Base-by-base conservation (phyloP, 495 filamentous ascomycete species). In the Viridothelium virens region DNA sequence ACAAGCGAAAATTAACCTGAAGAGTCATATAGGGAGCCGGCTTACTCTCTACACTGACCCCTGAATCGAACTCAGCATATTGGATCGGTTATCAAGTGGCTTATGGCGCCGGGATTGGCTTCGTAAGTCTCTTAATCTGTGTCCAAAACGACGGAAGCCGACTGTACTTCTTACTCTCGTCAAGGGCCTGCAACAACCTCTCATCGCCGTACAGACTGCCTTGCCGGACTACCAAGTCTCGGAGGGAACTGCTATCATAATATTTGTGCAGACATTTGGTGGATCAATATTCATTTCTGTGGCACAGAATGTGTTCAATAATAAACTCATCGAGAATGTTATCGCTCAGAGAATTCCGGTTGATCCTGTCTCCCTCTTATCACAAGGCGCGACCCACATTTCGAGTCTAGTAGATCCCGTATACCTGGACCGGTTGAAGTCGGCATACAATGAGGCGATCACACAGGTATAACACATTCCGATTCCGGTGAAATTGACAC, bases 31-130 rank as follows among this genome's bases (percentile, higher is more conserved):
- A 86, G 11, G 91, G 89, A 31, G 84, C 82, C 2, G 91, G 91
- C 0, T 79, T 96, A 6, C 72, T 93, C 3, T 83, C 81, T 1
- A 93, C 86, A 0, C 85, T 88, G 31, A 70, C 81, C n/a, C 74
- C 81, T 0, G 76, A 86, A 70, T 86, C 85, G 0, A 72, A 75
- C 10, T 69, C 79, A n/a, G 68, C 76, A 0, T 76, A 72, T 38
- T 96, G 91, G 91, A 90, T 95, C 66, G 90, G 91, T 0, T 94
- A 86, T 68, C 90, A 92, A 70, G 80, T 86, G 46, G 65, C 93
- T 2, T 82, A 84, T 61, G 91, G 91, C 56, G 76, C 82, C 7
- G 91, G 91, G 2, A 67, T 90, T 0, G 91, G 91, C 1, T 67
- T 87, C 3, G 88, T 59, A 7, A 59, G 53, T 59, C 7, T 59